Evolutionary conservation across 225 moss, liverwort and hornwort genomes (phyloP).

Genomic region (Straminergon stramineum): DNA sequence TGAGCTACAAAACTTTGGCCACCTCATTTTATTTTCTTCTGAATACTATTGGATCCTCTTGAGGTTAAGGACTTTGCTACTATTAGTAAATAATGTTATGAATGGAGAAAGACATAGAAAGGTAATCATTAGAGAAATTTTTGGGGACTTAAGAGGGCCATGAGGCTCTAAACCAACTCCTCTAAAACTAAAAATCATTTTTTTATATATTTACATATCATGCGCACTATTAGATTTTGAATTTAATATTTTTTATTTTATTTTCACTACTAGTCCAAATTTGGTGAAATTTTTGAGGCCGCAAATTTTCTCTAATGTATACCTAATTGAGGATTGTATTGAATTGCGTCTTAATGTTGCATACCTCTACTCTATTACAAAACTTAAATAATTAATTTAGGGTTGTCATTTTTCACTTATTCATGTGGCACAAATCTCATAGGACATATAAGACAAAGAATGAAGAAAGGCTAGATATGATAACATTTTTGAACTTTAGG

Average conservation of each 20-base stretch:
- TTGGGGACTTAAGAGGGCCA: no score
- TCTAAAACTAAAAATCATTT: no score
- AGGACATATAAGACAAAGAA: neutral
- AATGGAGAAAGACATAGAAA: neutral
- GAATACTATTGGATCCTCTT: neutral
- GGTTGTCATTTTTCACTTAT: neutral
- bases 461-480: no score
- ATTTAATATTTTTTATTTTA: no score
- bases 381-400: neutral
- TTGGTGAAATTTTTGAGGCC: no score
- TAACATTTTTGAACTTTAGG: neutral
- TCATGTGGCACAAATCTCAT: neutral
- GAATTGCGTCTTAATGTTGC: rapidly evolving
- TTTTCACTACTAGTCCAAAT: no score
- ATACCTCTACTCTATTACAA: neutral
- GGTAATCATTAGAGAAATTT: no score
- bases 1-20: neutral
- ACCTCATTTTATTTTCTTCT: neutral
- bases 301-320: no score
- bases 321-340: neutral
- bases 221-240: no score
- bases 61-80: neutral
- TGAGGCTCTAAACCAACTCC: no score
- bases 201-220: no score
- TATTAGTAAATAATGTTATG: neutral